Evolutionary conservation across 805 yeast genomes (phyloP), one percentile per base, ranked within the genome.

Genomic region (Starmerella khaoyaiensis): DNA sequence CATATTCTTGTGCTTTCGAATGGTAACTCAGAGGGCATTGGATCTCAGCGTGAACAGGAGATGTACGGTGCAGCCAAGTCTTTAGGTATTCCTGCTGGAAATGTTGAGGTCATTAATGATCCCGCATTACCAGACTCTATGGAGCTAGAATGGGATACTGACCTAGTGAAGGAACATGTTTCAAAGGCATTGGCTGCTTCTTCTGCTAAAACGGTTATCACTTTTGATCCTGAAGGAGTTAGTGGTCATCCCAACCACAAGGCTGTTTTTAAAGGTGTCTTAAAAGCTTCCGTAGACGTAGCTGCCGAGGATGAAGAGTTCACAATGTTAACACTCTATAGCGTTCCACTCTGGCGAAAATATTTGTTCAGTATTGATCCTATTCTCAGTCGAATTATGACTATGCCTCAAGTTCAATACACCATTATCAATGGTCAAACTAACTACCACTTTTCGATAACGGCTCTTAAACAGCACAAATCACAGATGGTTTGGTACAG

Each of bases 401-500:
- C 33, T 35, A 24, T 28, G 31, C 35, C 43, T 8, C 31, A 29
- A 12, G 39, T 31, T 21, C 41, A 43, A 22, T 42, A 36, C 29
- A 32, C 45, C 21, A 23, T 52, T 9, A 38, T 51, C 27, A 22
- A 49, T 6, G 27, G 42, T 20, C 43, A 39, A 39, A 25, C 30
- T 31, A 49, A 46, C 37, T 50, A 45, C 34, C 60, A 46, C 56
- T 61, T 15, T 11, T 52, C 68, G 4, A 64, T 75, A 37, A 68
- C 78, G 0, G 79, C 94, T 4, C 83, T 87, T 94, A 66, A 67
- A 46, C 93, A 79, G 3, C 97, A 90, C 59, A 65, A 66, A 44
- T 74, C 93, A 2, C 98, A 90, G 57, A 80, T 90, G 80, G 86
- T 79, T 7, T 87, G 96, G 96, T 90, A 78, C 57, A 67, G 98